These are phyloP conservation scores for Lactarius hatsudake DNA, from an alignment of 768 basidiomycete genomes.

Conservation along the genomic window DNA sequence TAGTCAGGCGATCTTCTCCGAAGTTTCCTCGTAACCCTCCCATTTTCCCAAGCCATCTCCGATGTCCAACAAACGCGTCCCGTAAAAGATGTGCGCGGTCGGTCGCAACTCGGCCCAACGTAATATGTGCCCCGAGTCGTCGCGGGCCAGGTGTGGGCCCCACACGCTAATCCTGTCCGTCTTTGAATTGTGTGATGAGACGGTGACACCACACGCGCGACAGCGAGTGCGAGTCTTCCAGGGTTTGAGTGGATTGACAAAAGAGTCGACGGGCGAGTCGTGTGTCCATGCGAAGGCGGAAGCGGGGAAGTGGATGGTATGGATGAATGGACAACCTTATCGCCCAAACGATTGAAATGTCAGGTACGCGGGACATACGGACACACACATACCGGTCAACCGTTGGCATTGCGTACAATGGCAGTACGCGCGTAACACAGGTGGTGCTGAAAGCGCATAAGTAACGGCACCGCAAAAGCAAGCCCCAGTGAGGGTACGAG, in stretches of 20 bases:
- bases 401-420: conserved; percentile 72
- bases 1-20: too few relatives aligned
- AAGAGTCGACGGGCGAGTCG: conserved; percentile 46
- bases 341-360: not conserved
- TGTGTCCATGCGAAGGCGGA: conserved; percentile 56
- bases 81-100: conserved; percentile 66
- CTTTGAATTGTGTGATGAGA: conserved; percentile 53
- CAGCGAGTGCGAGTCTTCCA: conserved; percentile 65
- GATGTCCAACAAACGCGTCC: conserved; percentile 56
- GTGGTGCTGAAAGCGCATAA: conserved; percentile 47
- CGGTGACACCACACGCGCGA: conserved; percentile 53
- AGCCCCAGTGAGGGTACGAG: conserved; percentile 37
- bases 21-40: conserved; percentile 55
- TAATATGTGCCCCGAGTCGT: conserved; percentile 48
- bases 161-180: conserved; percentile 53
- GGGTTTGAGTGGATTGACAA: conserved; percentile 47
- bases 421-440: conserved; percentile 59
- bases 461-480: conserved; percentile 59
- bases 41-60: conserved; percentile 58
- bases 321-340: conserved; percentile 58
- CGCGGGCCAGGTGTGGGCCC: conserved; percentile 55
- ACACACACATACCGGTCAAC: conserved; percentile 44
- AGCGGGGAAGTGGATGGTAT: conserved; percentile 55
- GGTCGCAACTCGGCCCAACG: conserved; percentile 57
- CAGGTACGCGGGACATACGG: not conserved